Evolutionary conservation across 208 protist species (phyloP), one percentile per base, ranked within the genome.

Genomic region (Leishmania martiniquensis): DNA sequence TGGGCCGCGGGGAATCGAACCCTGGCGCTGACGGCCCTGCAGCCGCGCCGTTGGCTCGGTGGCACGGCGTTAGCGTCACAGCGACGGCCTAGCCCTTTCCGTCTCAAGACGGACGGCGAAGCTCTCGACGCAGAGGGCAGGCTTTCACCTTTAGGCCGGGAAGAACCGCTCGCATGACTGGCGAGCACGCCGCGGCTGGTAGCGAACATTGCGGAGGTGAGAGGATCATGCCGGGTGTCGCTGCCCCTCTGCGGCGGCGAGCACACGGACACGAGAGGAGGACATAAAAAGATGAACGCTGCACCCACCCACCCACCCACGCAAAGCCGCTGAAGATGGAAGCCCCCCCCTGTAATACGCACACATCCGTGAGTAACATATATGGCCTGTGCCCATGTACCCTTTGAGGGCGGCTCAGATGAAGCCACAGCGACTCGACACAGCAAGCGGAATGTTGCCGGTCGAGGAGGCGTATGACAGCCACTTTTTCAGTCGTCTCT

Each of bases 1-100:
- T 95, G 90, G 91, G 81, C 76, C 65, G 84, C 89, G 17, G 85
- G 88, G 9, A 95, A 96, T 68, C 80, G 82, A 42, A 65, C 74
- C 29, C 77, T 93, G 29, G 92, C 87, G 42, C 80, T 96, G 66
- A 76, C 82, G 29, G 88, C 86, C 55, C 81, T 97, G 66, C 91
- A 87, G 15, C 63, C 75, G 37, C 76, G 75, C 47, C 4, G 9
- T 37, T 44, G 39, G n/a, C 15, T 54, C 44, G 22, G 52, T 68
- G 72, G 42, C 52, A 34, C 17, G 34, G 37, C 54, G 42, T 15
- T 37, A 32, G 13, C 32, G 65, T 32, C 49, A 45, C 32, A 2
- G 32, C 39, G 55, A 1, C 32, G 9, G 32, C 59, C 72, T 17
- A 76, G 72, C 72, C 72, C 72, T 49, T 76, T 76, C 45, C 22